Conservation (phyloP, 768 basidiomycete species). For the Heimioporus sp. region DNA sequence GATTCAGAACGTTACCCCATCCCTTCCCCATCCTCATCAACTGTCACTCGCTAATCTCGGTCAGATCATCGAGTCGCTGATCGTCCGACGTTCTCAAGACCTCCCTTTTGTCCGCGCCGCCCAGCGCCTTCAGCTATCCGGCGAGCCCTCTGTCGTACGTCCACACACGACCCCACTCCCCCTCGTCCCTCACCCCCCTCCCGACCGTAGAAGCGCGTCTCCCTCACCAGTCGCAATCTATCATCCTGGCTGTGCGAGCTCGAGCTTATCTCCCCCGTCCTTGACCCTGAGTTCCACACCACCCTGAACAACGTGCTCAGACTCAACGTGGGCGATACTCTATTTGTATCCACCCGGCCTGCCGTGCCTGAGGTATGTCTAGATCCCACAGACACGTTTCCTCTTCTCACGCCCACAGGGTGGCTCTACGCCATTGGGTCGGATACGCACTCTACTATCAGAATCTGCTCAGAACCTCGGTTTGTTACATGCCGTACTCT, state of each 20-base stretch:
- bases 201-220: constrained; percentile 45
- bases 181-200: constrained; percentile 8
- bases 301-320: constrained; percentile 41
- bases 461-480: constrained; percentile 66
- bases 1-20: constrained; percentile 34
- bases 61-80: constrained; percentile 31
- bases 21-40: constrained; percentile 28
- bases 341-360: constrained; percentile 57
- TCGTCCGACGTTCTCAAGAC: constrained; percentile 31
- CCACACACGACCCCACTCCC: neutral
- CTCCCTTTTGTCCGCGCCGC: constrained; percentile 28
- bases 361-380: constrained; percentile 50
- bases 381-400: constrained; percentile 1
- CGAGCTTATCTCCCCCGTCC: constrained; percentile 25
- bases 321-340: constrained; percentile 48
- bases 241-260: constrained; percentile 46
- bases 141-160: constrained; percentile 29
- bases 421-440: constrained; percentile 81
- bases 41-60: constrained; percentile 22
- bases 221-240: constrained; percentile 45
- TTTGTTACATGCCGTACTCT: constrained; percentile 30
- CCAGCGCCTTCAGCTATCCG: constrained; percentile 10
- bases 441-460: constrained; percentile 61
- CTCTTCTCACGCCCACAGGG: constrained; percentile 52
- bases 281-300: constrained; percentile 26